Evolutionary conservation across 129 eudicot genomes (phyloP).

Genomic region (Helichrysum umbraculigerum): DNA sequence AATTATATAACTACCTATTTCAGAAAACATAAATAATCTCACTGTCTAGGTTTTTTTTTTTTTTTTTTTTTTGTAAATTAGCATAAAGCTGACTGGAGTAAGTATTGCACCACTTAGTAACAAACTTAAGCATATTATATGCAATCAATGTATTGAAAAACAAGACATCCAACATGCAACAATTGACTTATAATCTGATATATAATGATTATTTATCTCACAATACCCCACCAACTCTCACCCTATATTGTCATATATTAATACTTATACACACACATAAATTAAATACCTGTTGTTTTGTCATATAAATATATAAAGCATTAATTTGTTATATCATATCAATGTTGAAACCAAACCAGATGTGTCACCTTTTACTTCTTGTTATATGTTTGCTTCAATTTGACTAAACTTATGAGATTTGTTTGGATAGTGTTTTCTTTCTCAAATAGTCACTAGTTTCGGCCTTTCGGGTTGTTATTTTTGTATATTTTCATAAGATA

Average conservation of each 20-base stretch:
- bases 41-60: too few species aligned
- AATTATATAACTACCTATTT: too few species aligned
- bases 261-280: not conserved
- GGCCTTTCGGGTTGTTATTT: too few species aligned
- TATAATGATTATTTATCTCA: not conserved
- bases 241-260: not conserved
- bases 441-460: not conserved
- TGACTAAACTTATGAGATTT: slow-evolving; percentile 3
- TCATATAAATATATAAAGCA: not conserved
- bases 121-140: slow-evolving; percentile 16
- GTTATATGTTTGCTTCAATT: not conserved
- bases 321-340: not conserved
- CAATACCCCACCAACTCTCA: slow-evolving; percentile 18
- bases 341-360: not conserved
- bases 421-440: not conserved
- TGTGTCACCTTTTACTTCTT: not conserved
- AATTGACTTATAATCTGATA: slow-evolving; percentile 15
- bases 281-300: not conserved
- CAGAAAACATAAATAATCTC: too few species aligned
- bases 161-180: slow-evolving; percentile 24
- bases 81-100: not conserved
- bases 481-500: not conserved
- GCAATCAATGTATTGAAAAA: not conserved
- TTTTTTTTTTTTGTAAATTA: too few species aligned
- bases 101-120: slow-evolving; percentile 16